Percentiles rank a stretch among this genome's conserved stretches.
Evolutionary conservation across 306 rosid species (phyloP).

Genomic region (Begonia masoniana): DNA sequence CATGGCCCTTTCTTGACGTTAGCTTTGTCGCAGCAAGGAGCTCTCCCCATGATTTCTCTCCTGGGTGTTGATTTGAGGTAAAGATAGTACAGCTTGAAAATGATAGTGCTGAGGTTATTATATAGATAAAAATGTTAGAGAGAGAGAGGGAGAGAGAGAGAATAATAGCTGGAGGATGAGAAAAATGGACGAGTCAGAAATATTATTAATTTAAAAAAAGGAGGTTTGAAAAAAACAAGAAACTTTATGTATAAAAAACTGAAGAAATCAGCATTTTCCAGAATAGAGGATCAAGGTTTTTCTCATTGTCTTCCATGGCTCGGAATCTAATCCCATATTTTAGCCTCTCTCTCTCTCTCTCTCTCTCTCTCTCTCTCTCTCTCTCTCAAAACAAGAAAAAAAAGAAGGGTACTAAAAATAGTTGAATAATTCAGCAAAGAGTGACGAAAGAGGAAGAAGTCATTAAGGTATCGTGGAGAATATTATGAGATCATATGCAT

Average conservation of each 20-base stretch:
- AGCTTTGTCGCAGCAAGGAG: constrained; percentile 99
- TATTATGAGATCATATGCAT: no score
- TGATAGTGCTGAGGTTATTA: constrained; percentile 18
- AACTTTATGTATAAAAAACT: constrained; percentile 22
- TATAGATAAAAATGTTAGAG: constrained; percentile 2
- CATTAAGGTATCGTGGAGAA: no score
- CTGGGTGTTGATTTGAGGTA: no score
- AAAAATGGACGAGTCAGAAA: background rate
- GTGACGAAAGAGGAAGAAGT: no score
- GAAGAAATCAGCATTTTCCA: constrained; percentile 26
- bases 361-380: no score
- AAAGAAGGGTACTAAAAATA: no score
- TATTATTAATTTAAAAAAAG: background rate
- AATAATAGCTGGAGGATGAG: constrained; percentile 46
- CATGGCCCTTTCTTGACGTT: constrained; percentile 97
- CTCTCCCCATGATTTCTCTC: constrained; percentile 62
- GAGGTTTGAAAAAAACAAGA: constrained; percentile 2
- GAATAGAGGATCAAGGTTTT: constrained; percentile 24
- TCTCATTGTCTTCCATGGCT: constrained; percentile 30
- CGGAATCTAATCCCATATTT: no score
- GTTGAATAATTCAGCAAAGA: no score
- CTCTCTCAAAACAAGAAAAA: no score
- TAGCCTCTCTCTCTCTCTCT: no score
- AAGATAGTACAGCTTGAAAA: no score
- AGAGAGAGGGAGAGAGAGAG: constrained; percentile 10